Evolutionary conservation across 73 alveolate species (phyloP).

Genomic region (Diophrys sp.): DNA sequence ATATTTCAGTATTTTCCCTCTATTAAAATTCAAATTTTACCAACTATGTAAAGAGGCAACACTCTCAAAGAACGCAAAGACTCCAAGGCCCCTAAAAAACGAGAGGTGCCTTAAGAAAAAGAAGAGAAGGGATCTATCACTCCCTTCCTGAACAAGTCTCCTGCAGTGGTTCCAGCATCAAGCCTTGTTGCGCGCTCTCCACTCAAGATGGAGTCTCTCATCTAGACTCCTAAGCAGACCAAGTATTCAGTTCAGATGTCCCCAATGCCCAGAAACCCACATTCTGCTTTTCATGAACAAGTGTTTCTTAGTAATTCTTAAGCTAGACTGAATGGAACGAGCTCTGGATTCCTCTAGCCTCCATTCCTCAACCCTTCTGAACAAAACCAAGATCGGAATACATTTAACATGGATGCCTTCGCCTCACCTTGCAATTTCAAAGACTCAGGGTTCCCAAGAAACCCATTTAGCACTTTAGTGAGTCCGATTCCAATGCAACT

Average conservation of each 20-base stretch:
- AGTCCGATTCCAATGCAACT: background rate
- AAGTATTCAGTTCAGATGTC: background rate
- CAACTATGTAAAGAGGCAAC: slow-evolving; percentile 2
- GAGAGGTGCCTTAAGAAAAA: background rate
- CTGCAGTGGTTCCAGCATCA: background rate
- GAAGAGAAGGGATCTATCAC: background rate
- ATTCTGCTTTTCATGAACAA: background rate
- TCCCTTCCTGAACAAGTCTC: background rate
- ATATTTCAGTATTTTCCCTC: background rate
- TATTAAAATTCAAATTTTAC: background rate
- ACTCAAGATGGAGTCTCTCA: background rate
- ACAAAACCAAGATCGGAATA: too few species aligned
- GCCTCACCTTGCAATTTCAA: too few species aligned
- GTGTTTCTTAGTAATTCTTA: background rate
- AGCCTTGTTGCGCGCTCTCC: background rate
- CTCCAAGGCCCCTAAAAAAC: background rate
- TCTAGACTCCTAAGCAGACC: background rate
- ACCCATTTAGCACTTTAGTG: background rate
- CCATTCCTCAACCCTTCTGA: too few species aligned
- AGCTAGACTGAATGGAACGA: background rate
- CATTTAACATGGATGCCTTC: too few species aligned
- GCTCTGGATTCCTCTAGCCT: background rate
- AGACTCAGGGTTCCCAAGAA: background rate
- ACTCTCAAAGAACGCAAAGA: background rate
- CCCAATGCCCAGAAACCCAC: background rate